These are phyloP conservation scores for Mortierella sp. DNA, from an alignment of 371 early-diverging fungal genomes.

Conservation along the genomic window DNA sequence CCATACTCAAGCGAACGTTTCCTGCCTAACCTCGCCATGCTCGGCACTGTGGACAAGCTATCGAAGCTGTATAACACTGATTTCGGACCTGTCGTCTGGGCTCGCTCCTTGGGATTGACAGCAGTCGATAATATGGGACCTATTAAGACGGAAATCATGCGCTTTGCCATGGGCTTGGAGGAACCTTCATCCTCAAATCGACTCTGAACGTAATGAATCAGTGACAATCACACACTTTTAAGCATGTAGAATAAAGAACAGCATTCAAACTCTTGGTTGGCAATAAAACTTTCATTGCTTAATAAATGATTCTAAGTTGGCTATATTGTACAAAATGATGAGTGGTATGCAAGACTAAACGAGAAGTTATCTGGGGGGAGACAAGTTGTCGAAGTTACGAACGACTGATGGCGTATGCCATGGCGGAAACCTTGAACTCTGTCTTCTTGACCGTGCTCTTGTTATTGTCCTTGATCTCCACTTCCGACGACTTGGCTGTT, in stretches of 20 bases:
- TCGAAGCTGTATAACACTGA: constrained; percentile 82
- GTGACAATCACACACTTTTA: too few relatives aligned
- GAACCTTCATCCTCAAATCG: constrained; percentile 18
- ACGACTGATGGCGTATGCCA: background rate
- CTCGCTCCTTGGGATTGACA: constrained; percentile 76
- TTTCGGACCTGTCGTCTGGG: constrained; percentile 67
- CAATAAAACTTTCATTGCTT: too few relatives aligned
- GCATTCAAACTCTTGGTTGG: too few relatives aligned
- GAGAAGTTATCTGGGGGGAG: background rate
- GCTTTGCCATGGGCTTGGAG: constrained; percentile 73
- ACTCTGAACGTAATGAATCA: too few relatives aligned
- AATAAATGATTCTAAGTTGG: too few relatives aligned
- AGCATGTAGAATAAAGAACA: too few relatives aligned
- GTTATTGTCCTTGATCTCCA: background rate
- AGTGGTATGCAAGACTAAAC: too few relatives aligned
- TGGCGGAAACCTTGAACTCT: background rate
- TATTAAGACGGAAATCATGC: constrained; percentile 76
- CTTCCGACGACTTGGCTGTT: background rate
- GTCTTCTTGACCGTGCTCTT: background rate
- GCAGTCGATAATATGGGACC: constrained; percentile 68
- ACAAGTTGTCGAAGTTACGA: background rate
- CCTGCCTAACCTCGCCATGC: constrained; percentile 83
- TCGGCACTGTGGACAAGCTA: constrained; percentile 85
- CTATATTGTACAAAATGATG: too few relatives aligned
- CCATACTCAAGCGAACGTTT: constrained; percentile 86